A percentile compares a stretch with the other conserved stretches of the same genome.
These are phyloP conservation scores for Rhodotorula kratochvilovae DNA, from an alignment of 768 basidiomycete genomes.

Conservation along the genomic window DNA sequence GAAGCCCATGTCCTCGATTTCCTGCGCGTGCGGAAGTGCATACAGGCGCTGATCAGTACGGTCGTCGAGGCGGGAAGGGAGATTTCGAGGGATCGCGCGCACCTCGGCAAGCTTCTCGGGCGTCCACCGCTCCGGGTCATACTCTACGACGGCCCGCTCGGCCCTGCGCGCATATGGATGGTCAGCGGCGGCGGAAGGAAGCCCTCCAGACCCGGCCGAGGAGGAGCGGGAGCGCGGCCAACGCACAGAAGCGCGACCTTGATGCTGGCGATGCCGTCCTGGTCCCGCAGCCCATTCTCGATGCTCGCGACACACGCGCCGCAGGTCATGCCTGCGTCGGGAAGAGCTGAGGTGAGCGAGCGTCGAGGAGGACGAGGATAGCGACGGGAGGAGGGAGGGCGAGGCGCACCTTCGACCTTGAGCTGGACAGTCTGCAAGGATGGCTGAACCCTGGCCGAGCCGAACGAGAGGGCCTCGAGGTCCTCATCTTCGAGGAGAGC, in stretches of 20 bases:
- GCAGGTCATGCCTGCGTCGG: conserved; percentile 50
- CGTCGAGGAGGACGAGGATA: not conserved
- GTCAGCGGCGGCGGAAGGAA: too few relatives aligned
- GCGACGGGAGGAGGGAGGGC: not conserved
- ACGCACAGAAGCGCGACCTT: conserved; percentile 80
- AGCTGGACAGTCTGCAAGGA: not conserved
- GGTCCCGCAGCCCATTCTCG: conserved; percentile 72
- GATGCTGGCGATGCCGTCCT: conserved; percentile 82
- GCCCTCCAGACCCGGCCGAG: not conserved
- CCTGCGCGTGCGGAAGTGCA: conserved; percentile 52
- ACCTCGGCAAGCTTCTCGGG: conserved; percentile 72
- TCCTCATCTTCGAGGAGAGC: conserved; percentile 1
- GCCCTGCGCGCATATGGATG: conserved; percentile 49
- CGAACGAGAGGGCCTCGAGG: conserved; percentile 5
- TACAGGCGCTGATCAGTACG: conserved; percentile 5
- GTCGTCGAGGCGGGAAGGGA: conserved; percentile 1
- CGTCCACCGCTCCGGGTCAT: conserved; percentile 75
- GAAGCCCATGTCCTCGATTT: conserved; percentile 89
- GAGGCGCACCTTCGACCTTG: conserved; percentile 32
- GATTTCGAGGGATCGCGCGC: conserved; percentile 45
- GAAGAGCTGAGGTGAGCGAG: not conserved
- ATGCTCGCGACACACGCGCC: conserved; percentile 85
- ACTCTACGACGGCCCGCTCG: conserved; percentile 86
- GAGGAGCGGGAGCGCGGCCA: not conserved
- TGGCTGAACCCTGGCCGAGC: not conserved